A percentile compares a stretch with the other conserved stretches of the same genome.
These are phyloP conservation scores for Acanthamoeba rhysodes DNA, from an alignment of 208 protist genomes.

Conservation along the genomic window DNA sequence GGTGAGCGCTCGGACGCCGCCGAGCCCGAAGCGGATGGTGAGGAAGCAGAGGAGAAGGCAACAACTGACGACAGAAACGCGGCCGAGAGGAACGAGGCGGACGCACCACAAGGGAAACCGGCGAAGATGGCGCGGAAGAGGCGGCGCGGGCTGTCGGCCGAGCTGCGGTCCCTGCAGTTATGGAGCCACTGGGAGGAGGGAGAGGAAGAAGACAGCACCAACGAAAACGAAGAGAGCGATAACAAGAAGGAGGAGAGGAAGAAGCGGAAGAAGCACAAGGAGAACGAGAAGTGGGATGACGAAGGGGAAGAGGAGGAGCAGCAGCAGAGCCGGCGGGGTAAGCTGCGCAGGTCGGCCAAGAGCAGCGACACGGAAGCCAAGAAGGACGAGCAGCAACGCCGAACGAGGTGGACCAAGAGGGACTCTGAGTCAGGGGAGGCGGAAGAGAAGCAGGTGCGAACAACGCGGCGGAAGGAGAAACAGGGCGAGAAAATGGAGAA, in stretches of 20 bases:
- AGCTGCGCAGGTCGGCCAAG: not conserved
- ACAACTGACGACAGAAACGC: not conserved
- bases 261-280: not conserved
- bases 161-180: slow-evolving; percentile 28
- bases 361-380: not conserved
- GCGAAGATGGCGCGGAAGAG: not conserved
- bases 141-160: not conserved
- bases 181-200: slow-evolving; percentile 39
- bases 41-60: not conserved
- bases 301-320: not conserved
- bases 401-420: not conserved
- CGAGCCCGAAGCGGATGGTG: not conserved
- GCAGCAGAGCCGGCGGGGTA: not conserved
- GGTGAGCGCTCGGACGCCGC: not conserved
- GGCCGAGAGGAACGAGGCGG: not conserved
- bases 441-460: not conserved
- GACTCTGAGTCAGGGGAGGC: not conserved
- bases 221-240: not conserved
- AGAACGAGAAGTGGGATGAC: not conserved
- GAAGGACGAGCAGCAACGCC: not conserved
- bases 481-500: not conserved
- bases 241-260: not conserved
- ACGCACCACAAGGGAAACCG: not conserved
- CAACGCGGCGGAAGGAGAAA: not conserved
- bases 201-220: not conserved